Evolutionary conservation across 139 green algal species (phyloP).

Genomic region (Chlamydomonas sphaeroides): DNA sequence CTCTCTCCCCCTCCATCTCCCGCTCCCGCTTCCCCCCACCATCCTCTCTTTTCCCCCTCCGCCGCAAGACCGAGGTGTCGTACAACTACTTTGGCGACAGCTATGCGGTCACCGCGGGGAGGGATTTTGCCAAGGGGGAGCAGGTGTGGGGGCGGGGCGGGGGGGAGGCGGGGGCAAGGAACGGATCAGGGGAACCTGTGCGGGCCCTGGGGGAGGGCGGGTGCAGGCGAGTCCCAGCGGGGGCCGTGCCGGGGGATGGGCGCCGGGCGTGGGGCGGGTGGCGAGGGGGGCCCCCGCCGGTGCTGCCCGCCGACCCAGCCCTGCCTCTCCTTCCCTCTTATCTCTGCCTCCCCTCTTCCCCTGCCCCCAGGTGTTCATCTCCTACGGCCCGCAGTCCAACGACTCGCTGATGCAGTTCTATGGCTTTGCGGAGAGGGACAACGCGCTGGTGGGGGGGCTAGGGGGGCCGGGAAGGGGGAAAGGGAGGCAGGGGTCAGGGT

Average conservation of each 20-base stretch:
- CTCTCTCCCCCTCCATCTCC: neutral
- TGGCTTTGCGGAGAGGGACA: slow-evolving; percentile 62
- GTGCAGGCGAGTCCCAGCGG: no score
- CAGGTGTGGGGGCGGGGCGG: slow-evolving; percentile 16
- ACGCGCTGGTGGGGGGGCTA: slow-evolving; percentile 19
- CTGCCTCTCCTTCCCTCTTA: neutral
- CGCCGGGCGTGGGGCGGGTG: no score
- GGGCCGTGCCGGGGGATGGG: no score
- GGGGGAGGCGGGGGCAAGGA: neutral
- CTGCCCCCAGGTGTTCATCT: slow-evolving; percentile 59
- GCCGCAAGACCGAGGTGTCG: slow-evolving; percentile 57
- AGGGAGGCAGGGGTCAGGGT: no score
- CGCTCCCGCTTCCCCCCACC: neutral
- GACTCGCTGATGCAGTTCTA: slow-evolving; percentile 67
- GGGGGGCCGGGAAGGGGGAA: no score
- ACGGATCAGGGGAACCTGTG: no score
- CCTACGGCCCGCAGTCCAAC: slow-evolving; percentile 72
- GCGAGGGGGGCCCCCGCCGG: no score
- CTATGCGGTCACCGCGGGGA: slow-evolving; percentile 54
- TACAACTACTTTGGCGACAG: slow-evolving; percentile 73
- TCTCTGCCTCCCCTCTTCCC: neutral
- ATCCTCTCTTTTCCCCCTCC: neutral
- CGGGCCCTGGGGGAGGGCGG: no score
- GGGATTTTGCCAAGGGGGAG: slow-evolving; percentile 47
- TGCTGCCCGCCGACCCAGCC: neutral